Base-by-base conservation (phyloP, 305 asterid species). In the Solanum hybrid region DNA sequence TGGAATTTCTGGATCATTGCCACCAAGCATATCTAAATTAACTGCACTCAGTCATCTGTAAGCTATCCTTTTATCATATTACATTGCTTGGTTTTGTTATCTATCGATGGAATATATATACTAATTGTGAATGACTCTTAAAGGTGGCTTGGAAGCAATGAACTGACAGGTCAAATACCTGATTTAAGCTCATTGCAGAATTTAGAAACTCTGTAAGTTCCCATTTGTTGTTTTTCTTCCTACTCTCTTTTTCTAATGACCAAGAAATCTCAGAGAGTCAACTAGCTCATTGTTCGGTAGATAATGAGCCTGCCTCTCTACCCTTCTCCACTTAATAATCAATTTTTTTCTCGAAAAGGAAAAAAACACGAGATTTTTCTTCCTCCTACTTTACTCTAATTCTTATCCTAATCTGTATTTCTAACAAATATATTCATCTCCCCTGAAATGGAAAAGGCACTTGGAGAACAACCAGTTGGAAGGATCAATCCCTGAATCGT, bases 71-170 rank as follows among this genome's bases (percentile, higher is more conserved):
- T 88, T 84, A 20, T 57, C 36, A 75, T 77, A 40, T 37, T 29
- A 39, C 31, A 28, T 87, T 87, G 18, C 29, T 87, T 26, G 42
- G 34, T 84, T 84, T 16, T 51, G 86, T 40, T 3, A 86, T 40
- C 28, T 67, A 61, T 57, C 36, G 24, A 85, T 26, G 74, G 29
- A 22, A 85, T 79, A 39, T 81, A 57, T 83, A 33, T 87, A 31
- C 90, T 76, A 39, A 80, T 29, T 73, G 67, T n/a, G 51, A 77
- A 84, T 29, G 67, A 1, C 84, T 86, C 74, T 91, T 37, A 75
- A 93, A 97, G 99, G 89, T 94, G 94, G 95, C 96, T 97, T 28
- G 98, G 98, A 89, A 87, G 92, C 89, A 96, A 96, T 93, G 92
- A 92, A 61, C 92, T 97, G 89, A 69, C 94, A 1, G 99, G 99